Percentiles rank a stretch among this genome's conserved stretches.
Evolutionary conservation across 106 monocot species (phyloP).

Genomic region (Gastrodia elata): DNA sequence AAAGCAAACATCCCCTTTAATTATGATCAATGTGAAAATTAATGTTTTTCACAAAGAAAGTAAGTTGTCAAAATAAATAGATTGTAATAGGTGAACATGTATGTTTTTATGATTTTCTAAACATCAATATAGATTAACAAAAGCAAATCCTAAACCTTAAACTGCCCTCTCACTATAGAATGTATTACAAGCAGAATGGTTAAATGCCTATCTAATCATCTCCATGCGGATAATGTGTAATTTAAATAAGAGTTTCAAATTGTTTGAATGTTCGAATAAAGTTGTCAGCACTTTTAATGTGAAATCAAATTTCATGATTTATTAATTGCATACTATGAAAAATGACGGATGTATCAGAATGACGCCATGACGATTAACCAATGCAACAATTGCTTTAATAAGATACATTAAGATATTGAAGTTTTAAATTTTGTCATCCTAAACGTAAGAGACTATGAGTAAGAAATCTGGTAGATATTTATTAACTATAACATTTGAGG

Average conservation of each 20-base stretch:
- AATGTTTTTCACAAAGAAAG: neutral
- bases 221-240: neutral
- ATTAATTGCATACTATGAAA: neutral
- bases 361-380: too few species aligned
- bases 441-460: neutral
- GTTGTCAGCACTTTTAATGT: neutral
- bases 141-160: neutral
- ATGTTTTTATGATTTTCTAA: neutral
- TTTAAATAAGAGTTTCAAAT: neutral
- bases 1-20: too few species aligned
- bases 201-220: neutral
- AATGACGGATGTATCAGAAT: neutral
- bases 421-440: neutral
- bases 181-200: neutral
- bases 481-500: neutral
- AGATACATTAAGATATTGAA: neutral
- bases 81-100: neutral
- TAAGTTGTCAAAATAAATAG: neutral
- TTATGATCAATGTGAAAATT: neutral
- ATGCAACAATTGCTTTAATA: too few species aligned
- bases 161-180: too few species aligned
- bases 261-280: neutral
- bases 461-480: neutral
- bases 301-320: neutral
- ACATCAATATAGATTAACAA: neutral